Conservation (phyloP, 1,139 yeast genomes). For the Geotrichum aggregatum region DNA sequence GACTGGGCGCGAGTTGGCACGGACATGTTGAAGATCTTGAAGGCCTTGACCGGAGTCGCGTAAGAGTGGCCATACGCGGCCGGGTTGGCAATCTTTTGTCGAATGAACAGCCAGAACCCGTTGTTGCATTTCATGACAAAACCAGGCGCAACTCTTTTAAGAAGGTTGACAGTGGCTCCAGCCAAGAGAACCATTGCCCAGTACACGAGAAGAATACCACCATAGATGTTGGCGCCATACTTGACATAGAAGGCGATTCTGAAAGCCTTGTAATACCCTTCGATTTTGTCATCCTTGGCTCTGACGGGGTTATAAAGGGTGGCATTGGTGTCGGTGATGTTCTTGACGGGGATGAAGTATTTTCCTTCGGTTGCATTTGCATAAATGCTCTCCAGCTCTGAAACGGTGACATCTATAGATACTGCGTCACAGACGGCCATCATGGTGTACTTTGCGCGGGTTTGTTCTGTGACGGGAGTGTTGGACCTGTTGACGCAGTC, state of each 20-base stretch:
- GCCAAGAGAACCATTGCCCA: conserved; percentile 27
- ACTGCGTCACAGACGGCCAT: background rate
- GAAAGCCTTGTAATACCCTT: background rate
- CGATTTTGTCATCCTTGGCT: background rate
- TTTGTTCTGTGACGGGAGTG: background rate
- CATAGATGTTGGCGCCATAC: conserved; percentile 22
- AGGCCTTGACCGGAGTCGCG: conserved; percentile 11
- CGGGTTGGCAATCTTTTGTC: conserved; percentile 14
- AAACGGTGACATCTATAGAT: background rate
- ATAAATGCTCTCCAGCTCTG: background rate
- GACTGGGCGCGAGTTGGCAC: conserved; percentile 29
- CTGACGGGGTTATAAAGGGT: conserved; percentile 8
- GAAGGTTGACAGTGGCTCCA: conserved; percentile 26
- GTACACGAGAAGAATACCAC: conserved; percentile 28
- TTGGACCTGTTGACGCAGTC: conserved; percentile 10
- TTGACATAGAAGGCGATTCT: background rate
- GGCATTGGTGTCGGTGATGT: background rate
- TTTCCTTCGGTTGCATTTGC: conserved; percentile 10
- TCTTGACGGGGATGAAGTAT: conserved; percentile 8
- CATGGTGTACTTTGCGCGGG: conserved; percentile 4
- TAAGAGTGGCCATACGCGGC: conserved; percentile 18
- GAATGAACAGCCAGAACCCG: background rate
- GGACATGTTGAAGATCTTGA: conserved; percentile 29
- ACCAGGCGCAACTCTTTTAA: conserved; percentile 13
- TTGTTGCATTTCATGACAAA: conserved; percentile 11